phyloP scores from a whole-genome alignment of 805 yeast species.

The Wickerhamiella sergipiensis region DNA sequence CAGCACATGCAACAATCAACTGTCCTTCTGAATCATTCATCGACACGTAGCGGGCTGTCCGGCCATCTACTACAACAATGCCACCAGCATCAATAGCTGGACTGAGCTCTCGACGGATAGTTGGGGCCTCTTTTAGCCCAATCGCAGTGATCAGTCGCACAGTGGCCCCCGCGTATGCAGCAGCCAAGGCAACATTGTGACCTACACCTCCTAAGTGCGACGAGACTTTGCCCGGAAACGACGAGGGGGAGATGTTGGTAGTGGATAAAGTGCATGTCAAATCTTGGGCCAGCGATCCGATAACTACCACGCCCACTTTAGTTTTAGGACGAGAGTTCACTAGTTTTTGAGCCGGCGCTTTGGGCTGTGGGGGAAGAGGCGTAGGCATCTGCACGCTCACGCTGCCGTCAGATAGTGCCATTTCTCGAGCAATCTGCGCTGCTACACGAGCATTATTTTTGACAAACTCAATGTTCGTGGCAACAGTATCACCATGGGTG shows the following conservation, averaged over 20 bases:
- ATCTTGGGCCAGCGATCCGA: slow-evolving; percentile 73
- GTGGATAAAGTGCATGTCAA: slow-evolving; percentile 39
- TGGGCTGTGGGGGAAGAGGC: background rate
- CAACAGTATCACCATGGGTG: slow-evolving; percentile 60
- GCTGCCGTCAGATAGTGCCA: slow-evolving; percentile 20
- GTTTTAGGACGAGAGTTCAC: background rate
- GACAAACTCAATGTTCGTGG: slow-evolving; percentile 62
- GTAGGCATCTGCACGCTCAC: slow-evolving; percentile 22
- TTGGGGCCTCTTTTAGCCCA: slow-evolving; percentile 28
- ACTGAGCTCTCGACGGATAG: slow-evolving; percentile 14
- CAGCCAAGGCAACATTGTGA: slow-evolving; percentile 59
- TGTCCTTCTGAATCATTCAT: slow-evolving; percentile 50
- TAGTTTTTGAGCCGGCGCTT: background rate
- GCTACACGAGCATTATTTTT: slow-evolving; percentile 62
- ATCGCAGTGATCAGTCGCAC: slow-evolving; percentile 13
- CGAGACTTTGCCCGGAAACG: slow-evolving; percentile 52
- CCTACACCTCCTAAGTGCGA: slow-evolving; percentile 77
- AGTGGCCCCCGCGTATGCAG: slow-evolving; percentile 25
- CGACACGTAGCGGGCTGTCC: slow-evolving; percentile 64
- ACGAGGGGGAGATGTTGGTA: slow-evolving; percentile 30
- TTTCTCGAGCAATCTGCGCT: slow-evolving; percentile 46
- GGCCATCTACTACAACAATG: slow-evolving; percentile 21
- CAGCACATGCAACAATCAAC: slow-evolving; percentile 66
- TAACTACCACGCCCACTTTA: slow-evolving; percentile 28
- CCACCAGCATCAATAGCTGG: slow-evolving; percentile 28